Conservation (phyloP, 306 rosid species). For the Castanea sativa region DNA sequence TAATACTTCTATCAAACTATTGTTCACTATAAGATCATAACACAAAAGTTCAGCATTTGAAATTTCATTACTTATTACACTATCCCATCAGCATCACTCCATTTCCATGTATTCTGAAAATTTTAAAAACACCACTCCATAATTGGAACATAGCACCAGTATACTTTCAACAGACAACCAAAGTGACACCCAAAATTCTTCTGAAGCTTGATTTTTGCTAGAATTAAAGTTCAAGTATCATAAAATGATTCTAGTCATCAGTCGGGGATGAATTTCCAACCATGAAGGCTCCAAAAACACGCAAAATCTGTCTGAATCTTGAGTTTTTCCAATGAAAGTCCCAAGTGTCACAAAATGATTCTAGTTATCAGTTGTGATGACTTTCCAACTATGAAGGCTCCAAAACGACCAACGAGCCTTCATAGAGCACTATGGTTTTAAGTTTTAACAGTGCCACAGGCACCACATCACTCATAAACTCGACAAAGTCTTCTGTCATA, state of each 20-base stretch:
- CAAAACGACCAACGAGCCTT: not conserved
- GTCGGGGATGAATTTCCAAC: too few relatives aligned
- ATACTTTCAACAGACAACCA: not conserved
- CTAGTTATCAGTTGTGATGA: not conserved
- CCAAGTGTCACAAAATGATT: not conserved
- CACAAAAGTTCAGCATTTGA: not conserved
- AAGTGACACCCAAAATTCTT: too few relatives aligned
- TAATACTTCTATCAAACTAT: not conserved
- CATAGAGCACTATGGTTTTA: not conserved
- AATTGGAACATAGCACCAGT: not conserved
- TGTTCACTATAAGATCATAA: not conserved
- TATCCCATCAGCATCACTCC: not conserved
- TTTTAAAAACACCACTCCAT: not conserved
- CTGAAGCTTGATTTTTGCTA: too few relatives aligned
- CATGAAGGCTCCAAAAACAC: too few relatives aligned
- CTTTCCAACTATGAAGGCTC: not conserved
- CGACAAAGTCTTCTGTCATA: not conserved
- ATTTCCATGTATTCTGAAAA: not conserved
- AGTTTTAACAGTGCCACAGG: not conserved
- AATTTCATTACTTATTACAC: not conserved
- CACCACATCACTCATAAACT: not conserved
- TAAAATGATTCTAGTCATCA: too few relatives aligned
- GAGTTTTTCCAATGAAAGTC: not conserved
- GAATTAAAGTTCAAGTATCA: too few relatives aligned
- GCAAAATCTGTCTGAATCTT: not conserved